Percentiles rank a stretch among this genome's conserved stretches.
These are phyloP conservation scores for Eragrostis curvula DNA, from an alignment of 176 grass and related monocot species.

Conservation along the genomic window DNA sequence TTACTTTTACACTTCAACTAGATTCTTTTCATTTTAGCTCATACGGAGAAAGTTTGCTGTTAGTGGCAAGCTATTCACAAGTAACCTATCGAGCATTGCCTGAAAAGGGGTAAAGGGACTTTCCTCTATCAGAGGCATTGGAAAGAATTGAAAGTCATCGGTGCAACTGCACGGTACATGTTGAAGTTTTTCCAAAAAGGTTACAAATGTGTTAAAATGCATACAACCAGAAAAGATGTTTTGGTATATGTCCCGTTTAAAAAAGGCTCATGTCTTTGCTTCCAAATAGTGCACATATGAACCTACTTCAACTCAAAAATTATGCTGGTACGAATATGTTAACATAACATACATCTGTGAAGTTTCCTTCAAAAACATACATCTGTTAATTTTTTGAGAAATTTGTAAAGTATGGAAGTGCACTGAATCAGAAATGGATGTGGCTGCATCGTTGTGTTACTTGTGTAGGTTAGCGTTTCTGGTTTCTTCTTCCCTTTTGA, in stretches of 20 bases:
- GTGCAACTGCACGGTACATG: neutral
- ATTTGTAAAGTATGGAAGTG: neutral
- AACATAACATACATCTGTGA: neutral
- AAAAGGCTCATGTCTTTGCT: neutral
- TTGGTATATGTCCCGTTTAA: neutral
- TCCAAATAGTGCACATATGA: neutral
- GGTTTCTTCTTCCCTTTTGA: constrained; percentile 7
- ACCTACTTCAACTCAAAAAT: neutral
- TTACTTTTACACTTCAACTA: constrained; percentile 14
- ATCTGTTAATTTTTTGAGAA: neutral
- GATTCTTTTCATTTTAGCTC: constrained; percentile 23
- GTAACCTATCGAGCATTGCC: neutral
- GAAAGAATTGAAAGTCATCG: constrained; percentile 8
- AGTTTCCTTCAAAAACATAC: too few relatives aligned
- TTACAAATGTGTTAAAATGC: neutral
- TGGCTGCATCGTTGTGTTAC: neutral
- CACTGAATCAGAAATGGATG: constrained; percentile 1
- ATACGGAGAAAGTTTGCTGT: constrained; percentile 12
- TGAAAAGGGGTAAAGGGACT: neutral
- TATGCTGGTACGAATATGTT: neutral
- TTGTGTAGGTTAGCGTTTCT: constrained; percentile 5
- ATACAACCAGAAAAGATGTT: neutral
- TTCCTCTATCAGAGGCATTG: neutral
- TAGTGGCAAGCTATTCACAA: constrained; percentile 9
- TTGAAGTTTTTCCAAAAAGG: neutral